A percentile compares a stretch with the other conserved stretches of the same genome.
Evolutionary conservation across 768 basidiomycete species (phyloP).

Genomic region (Pleurotus tuoliensis): DNA sequence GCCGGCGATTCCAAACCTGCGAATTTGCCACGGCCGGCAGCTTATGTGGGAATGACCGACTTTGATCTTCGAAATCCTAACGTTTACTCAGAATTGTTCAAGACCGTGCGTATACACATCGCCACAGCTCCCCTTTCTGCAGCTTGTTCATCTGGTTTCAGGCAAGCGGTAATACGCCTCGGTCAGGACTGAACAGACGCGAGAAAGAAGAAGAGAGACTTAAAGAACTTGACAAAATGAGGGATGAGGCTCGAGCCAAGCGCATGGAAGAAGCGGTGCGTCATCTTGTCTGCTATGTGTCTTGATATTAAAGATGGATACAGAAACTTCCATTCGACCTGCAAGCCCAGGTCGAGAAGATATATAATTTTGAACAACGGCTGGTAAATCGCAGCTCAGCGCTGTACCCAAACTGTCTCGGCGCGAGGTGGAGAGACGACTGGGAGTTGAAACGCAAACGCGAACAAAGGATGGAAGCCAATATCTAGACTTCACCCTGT

Average conservation of each 20-base stretch:
- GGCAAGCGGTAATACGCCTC: slow-evolving; percentile 41
- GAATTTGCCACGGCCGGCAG: slow-evolving; percentile 30
- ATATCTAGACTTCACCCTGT: too few relatives aligned
- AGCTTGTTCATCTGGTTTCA: slow-evolving; percentile 13
- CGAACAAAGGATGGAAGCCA: slow-evolving; percentile 26
- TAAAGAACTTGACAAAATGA: slow-evolving; percentile 64
- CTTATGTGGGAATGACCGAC: slow-evolving; percentile 46
- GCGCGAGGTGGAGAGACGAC: slow-evolving; percentile 52
- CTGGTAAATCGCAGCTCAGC: slow-evolving; percentile 49
- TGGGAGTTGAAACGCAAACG: slow-evolving; percentile 39
- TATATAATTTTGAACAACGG: slow-evolving; percentile 58
- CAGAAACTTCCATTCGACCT: slow-evolving; percentile 51
- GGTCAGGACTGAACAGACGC: slow-evolving; percentile 40
- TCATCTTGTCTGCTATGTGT: slow-evolving; percentile 2
- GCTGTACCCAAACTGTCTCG: slow-evolving; percentile 59
- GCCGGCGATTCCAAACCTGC: slow-evolving; percentile 20
- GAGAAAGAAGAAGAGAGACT: slow-evolving; percentile 65
- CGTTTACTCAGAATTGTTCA: slow-evolving; percentile 65
- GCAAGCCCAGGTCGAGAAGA: slow-evolving; percentile 57
- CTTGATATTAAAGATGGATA: neutral
- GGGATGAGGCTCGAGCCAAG: slow-evolving; percentile 63
- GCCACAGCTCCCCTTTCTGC: neutral
- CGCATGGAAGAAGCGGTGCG: slow-evolving; percentile 53
- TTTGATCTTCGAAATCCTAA: slow-evolving; percentile 59
- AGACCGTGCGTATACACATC: slow-evolving; percentile 34